A percentile compares a stretch with the other conserved stretches of the same genome.
Evolutionary conservation across 345 rosid genomes (phyloP).

Genomic region (Erysimum cheiranthoides): DNA sequence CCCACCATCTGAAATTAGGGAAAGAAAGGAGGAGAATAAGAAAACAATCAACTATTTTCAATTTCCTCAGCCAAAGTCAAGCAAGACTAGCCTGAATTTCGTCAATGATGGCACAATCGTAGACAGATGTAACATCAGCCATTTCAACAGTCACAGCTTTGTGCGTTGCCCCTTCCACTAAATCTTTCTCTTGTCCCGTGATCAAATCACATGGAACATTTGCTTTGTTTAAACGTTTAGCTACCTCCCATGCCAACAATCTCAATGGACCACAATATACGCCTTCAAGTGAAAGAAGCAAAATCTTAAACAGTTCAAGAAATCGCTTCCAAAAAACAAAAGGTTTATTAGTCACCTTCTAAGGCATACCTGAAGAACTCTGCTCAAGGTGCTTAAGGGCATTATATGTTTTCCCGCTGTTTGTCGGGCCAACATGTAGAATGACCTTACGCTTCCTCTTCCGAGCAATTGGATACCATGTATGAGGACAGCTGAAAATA

Average conservation of each 20-base stretch:
- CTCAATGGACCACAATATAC: slow-evolving; percentile 97
- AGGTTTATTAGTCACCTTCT: slow-evolving; percentile 11
- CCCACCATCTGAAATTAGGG: slow-evolving; percentile 70
- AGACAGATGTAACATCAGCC: slow-evolving; percentile 75
- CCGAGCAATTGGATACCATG: slow-evolving; percentile 88
- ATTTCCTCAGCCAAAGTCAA: slow-evolving; percentile 2
- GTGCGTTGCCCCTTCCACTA: slow-evolving; percentile 89
- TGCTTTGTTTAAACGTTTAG: slow-evolving; percentile 82
- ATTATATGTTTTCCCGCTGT: slow-evolving; percentile 88
- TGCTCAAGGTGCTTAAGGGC: slow-evolving; percentile 78
- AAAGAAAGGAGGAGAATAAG: neutral
- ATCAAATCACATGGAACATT: slow-evolving; percentile 87
- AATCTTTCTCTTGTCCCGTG: slow-evolving; percentile 92
- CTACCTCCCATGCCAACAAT: slow-evolving; percentile 96
- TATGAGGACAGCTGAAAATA: slow-evolving; percentile 70
- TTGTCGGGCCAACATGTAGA: slow-evolving; percentile 94
- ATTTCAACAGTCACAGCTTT: slow-evolving; percentile 94
- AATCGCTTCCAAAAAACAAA: neutral
- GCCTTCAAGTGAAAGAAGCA: slow-evolving; percentile 53
- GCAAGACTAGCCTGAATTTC: slow-evolving; percentile 78
- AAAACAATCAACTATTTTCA: neutral
- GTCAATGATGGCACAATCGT: slow-evolving; percentile 84
- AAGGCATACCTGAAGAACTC: slow-evolving; percentile 77
- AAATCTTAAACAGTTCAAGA: slow-evolving; percentile 10
- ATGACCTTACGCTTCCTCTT: slow-evolving; percentile 77